Evolutionary conservation across 75 land plant genomes (phyloP), one percentile per base, ranked within the genome.

Genomic region (Chamaecyparis obtusa): DNA sequence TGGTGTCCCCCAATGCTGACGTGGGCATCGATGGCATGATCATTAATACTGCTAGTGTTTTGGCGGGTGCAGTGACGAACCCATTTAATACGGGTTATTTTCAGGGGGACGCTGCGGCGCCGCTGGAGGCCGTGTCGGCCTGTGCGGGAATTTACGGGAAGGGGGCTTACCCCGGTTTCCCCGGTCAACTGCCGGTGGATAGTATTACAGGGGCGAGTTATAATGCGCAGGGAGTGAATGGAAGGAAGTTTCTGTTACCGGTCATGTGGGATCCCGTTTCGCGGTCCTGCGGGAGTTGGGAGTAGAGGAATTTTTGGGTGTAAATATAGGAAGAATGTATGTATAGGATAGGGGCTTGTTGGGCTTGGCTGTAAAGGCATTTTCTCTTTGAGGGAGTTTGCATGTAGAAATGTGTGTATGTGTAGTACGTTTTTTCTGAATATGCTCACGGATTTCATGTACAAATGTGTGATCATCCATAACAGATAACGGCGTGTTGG

Each of bases 151-250:
- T 92, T 36, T 92, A 85, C 44, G 93, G 93, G 3, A 77, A 84
- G 83, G 93, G 93, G 33, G 88, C 93, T 5, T 92, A 79, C 84
- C 89, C 93, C 32, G 93, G 93, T 85, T 91, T 51, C 87, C 88
- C 93, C 1, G 93, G 92, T 16, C 74, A 87, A 64, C 87, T 92
- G 7, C 30, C 44, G 39, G 81, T 89, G 21, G 93, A 92, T 54
- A 24, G 37, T 9, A 83, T 30, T 16, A 84, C 89, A 6, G 86
- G 93, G 91, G 39, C 92, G 16, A 91, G 93, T 64, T 92, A 85
- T 76, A 92, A 92, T 49, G 93, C 84, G 48, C 75, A 46, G 30
- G 93, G 93, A n/a, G 72, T 30, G 9, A 87, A 87, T 21, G 90
- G 87, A 43, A 49, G 93, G 64, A 87, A 87, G 85, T 92, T 87